phyloP scores from a whole-genome alignment of 2,329 filamentous ascomycete species.

The Fonsecaea monophora region DNA sequence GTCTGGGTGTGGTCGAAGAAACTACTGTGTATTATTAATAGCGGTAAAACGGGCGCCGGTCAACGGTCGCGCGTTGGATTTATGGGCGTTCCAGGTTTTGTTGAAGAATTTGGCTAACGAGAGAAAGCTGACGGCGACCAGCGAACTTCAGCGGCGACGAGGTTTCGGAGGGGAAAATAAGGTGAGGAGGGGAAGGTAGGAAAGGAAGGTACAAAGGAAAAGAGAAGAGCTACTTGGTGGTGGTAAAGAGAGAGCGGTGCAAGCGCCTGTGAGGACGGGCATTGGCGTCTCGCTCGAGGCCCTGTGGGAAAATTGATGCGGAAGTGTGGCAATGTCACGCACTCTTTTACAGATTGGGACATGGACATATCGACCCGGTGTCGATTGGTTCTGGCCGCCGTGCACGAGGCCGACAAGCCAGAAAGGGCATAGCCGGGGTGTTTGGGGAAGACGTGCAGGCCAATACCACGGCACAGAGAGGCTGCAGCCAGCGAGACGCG shows the following conservation, averaged over 20 bases:
- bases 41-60: slow-evolving; percentile 30
- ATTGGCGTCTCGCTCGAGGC: slow-evolving; percentile 27
- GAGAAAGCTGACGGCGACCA: slow-evolving; percentile 35
- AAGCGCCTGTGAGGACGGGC: slow-evolving; percentile 34
- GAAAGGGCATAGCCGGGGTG: slow-evolving; percentile 9
- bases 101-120: slow-evolving; percentile 25
- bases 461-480: slow-evolving; percentile 21
- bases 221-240: slow-evolving; percentile 21
- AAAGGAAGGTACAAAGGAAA: slow-evolving; percentile 16
- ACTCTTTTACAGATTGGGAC: slow-evolving; percentile 24
- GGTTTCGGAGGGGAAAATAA: slow-evolving; percentile 4
- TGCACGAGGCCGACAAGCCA: slow-evolving; percentile 18
- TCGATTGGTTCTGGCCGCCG: slow-evolving; percentile 25
- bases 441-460: slow-evolving; percentile 14
- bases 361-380: slow-evolving; percentile 15
- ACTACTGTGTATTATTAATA: slow-evolving; percentile 35
- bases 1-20: slow-evolving; percentile 4
- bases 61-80: slow-evolving; percentile 29
- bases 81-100: slow-evolving; percentile 4
- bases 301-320: slow-evolving; percentile 19
- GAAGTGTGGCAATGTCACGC: slow-evolving; percentile 28
- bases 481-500: slow-evolving; percentile 31
- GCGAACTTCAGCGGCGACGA: slow-evolving; percentile 36
- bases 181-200: background rate
- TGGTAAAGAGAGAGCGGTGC: slow-evolving; percentile 12